Percentiles rank a stretch among this genome's conserved stretches.
Evolutionary conservation across 176 grass and related monocot genomes (phyloP).

Genomic region (Typha latifolia): DNA sequence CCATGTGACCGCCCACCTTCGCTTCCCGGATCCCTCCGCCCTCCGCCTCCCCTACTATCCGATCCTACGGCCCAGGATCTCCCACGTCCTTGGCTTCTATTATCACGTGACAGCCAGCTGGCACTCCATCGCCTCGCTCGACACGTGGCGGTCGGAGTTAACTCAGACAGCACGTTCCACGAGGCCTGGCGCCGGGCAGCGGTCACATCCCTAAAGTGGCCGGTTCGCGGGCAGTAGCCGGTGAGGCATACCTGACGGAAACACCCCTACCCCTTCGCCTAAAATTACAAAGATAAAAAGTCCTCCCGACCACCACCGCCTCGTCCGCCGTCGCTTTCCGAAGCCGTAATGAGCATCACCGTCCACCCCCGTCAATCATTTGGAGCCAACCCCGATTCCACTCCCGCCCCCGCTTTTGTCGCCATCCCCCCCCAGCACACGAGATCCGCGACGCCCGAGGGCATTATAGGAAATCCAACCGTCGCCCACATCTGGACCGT

Average conservation of each 20-base stretch:
- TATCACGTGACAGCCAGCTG: conserved; percentile 25
- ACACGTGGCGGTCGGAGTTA: conserved; percentile 18
- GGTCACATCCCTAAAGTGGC: too few species aligned
- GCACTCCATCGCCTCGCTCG: not conserved
- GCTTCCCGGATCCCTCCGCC: not conserved
- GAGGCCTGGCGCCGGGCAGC: conserved; percentile 1
- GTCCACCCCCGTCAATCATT: not conserved
- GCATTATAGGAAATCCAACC: not conserved
- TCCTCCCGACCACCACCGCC: not conserved
- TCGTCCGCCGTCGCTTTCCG: not conserved
- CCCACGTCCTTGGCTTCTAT: not conserved
- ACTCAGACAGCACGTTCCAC: conserved; percentile 5
- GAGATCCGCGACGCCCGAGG: not conserved
- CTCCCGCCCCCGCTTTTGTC: not conserved
- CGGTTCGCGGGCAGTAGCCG: too few species aligned
- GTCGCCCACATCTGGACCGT: conserved; percentile 1
- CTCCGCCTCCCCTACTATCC: not conserved
- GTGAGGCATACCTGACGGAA: too few species aligned
- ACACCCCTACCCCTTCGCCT: too few species aligned
- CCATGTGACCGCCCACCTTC: not conserved
- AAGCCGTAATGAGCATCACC: not conserved
- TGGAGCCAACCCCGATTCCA: not conserved
- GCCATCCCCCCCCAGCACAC: not conserved
- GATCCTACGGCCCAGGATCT: not conserved
- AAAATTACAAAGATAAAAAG: not conserved